Conservation (phyloP, 176 grass and related monocot species). For the Coix lacrymajobi region DNA sequence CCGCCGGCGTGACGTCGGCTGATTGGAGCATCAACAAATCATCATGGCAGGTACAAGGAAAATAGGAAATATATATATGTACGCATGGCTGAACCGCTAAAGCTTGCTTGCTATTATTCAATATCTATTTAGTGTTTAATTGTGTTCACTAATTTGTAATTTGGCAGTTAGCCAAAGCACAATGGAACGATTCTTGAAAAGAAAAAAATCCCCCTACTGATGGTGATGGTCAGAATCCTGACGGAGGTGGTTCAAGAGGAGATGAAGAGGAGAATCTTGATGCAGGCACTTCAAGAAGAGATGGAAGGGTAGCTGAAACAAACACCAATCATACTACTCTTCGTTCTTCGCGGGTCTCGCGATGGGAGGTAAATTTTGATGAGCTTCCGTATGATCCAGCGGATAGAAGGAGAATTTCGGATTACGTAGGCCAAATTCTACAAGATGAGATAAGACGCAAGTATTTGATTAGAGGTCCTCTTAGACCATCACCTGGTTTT, state of each 20-base stretch:
- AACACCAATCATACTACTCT: neutral
- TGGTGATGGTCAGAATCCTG: neutral
- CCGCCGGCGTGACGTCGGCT: too few relatives aligned
- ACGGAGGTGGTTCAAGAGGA: too few relatives aligned
- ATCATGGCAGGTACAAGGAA: too few relatives aligned
- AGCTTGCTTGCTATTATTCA: too few relatives aligned
- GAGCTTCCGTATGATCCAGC: neutral
- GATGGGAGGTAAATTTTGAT: neutral
- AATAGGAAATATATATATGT: too few relatives aligned
- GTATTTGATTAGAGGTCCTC: too few relatives aligned
- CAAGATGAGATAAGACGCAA: too few relatives aligned
- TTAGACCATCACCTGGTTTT: too few relatives aligned
- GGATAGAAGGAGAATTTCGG: neutral
- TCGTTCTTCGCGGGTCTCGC: neutral
- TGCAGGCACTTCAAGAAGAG: neutral
- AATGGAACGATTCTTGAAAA: neutral
- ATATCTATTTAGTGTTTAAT: neutral
- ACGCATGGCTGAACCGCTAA: too few relatives aligned
- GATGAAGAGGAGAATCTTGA: neutral
- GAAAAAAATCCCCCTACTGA: neutral
- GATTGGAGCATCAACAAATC: too few relatives aligned
- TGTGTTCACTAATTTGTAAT: neutral
- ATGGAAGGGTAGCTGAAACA: neutral
- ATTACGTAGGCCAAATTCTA: neutral
- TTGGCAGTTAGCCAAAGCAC: neutral